phyloP scores from a whole-genome alignment of 495 filamentous ascomycete species.

The Hyaloscypha hepaticicola region DNA sequence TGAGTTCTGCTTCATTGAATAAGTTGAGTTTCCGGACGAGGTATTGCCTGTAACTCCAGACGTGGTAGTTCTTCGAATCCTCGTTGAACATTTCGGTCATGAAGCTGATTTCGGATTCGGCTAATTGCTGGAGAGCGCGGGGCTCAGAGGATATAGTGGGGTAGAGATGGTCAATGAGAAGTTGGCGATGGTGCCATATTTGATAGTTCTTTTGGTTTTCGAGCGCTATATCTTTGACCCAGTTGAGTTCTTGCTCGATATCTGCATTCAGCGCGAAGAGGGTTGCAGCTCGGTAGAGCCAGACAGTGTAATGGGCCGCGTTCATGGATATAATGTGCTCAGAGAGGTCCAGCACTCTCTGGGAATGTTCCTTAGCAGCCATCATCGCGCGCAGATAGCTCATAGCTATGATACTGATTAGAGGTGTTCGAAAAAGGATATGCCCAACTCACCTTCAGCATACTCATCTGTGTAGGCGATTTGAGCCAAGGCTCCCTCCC shows the following conservation, averaged over 20 bases:
- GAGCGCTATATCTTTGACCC: slow-evolving; percentile 80
- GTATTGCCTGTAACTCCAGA: slow-evolving; percentile 96
- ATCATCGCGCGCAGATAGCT: slow-evolving; percentile 92
- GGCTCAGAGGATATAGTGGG: slow-evolving; percentile 47
- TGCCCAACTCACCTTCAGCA: slow-evolving; percentile 64
- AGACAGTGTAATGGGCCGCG: slow-evolving; percentile 96
- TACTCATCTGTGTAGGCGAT: slow-evolving; percentile 89
- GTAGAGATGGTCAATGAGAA: slow-evolving; percentile 69
- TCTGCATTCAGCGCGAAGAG: slow-evolving; percentile 65
- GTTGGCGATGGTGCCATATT: slow-evolving; percentile 96
- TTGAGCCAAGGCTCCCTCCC: slow-evolving; percentile 72
- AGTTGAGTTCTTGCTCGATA: slow-evolving; percentile 71
- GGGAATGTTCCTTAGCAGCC: slow-evolving; percentile 79
- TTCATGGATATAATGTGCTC: slow-evolving; percentile 88
- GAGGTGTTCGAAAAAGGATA: neutral
- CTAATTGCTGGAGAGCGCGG: slow-evolving; percentile 36
- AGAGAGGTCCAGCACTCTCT: slow-evolving; percentile 78
- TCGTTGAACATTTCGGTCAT: slow-evolving; percentile 75
- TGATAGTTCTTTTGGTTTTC: slow-evolving; percentile 95
- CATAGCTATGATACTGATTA: slow-evolving; percentile 41
- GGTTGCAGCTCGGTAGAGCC: slow-evolving; percentile 87
- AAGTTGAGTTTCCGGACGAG: slow-evolving; percentile 77
- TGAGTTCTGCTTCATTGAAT: slow-evolving; percentile 60
- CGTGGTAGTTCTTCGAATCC: slow-evolving; percentile 97
- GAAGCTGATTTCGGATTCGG: slow-evolving; percentile 65